Conservation (phyloP, 768 basidiomycete species). For the Boletus rubroflammeus region DNA sequence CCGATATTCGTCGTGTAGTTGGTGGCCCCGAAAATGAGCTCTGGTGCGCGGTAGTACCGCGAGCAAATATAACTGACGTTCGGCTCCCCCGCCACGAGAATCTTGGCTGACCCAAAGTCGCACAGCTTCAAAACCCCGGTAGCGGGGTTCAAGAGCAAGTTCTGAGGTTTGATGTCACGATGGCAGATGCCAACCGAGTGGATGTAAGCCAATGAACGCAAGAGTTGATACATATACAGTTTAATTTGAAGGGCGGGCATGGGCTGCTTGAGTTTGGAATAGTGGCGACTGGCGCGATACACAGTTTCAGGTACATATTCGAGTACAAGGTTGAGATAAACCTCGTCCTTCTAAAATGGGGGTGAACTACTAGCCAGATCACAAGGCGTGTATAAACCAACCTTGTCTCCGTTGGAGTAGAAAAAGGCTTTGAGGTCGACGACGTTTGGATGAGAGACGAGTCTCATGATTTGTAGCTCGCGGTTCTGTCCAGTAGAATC, state of each 20-base stretch:
- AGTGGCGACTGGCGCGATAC: constrained; percentile 97
- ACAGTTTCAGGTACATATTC: constrained; percentile 99
- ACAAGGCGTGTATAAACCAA: constrained; percentile 32
- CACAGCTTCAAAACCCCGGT: constrained; percentile 97
- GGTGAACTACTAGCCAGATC: constrained; percentile 6
- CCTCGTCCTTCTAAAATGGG: constrained; percentile 88
- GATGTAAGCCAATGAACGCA: constrained; percentile 98
- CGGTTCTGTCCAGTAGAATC: constrained; percentile 67
- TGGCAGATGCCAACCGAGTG: constrained; percentile 99
- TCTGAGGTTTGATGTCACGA: constrained; percentile 99
- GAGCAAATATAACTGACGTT: constrained; percentile 99
- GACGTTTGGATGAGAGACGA: constrained; percentile 95
- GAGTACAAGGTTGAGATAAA: constrained; percentile 97
- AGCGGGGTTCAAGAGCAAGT: constrained; percentile 93
- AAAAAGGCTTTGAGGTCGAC: constrained; percentile 98
- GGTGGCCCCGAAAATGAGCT: constrained; percentile 98
- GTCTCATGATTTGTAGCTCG: constrained; percentile 98
- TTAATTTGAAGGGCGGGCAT: constrained; percentile 99
- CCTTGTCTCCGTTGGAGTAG: constrained; percentile 99
- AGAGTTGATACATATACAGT: constrained; percentile 98
- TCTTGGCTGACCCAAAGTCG: constrained; percentile 99
- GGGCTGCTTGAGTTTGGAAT: constrained; percentile 98
- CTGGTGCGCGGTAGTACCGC: constrained; percentile 97
- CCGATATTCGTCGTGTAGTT: constrained; percentile 99
- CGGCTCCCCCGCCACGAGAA: constrained; percentile 94